Evolutionary conservation across 306 rosid species (phyloP), one percentile per base, ranked within the genome.

Genomic region (Rubus idaeus): DNA sequence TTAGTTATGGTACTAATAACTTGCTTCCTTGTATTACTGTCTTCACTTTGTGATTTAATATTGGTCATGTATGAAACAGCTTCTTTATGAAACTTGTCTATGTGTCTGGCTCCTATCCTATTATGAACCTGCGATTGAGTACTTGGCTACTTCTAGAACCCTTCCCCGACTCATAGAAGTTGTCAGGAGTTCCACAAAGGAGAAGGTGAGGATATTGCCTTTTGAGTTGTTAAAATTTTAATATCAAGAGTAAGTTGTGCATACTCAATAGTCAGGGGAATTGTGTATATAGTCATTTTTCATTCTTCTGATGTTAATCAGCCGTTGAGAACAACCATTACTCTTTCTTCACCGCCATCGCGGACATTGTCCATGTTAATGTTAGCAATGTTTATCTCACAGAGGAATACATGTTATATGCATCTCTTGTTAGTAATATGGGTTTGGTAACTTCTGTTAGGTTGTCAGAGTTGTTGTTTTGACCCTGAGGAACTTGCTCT

Each of bases 401-500:
- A 46, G 81, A 75, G 66, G 47, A 64, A 57, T 46, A 51, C 26
- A 56, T 83, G 67, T 37, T 18, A 52, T 10, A 62, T 55, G 14
- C 53, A 39, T 66, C 76, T 79, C 73, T 77, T 77, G 65, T 74
- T 78, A 42, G 10, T 78, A 70, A 50, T 75, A 18, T 68, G 78
- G 79, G 75, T 62, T 77, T 83, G 77, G 70, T 41, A 69, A 64
- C 76, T 78, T 79, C 71, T 92, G 78, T 50, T 81, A 95, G 99
- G 99, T 96, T 86, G 99, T 96, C 75, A 87, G 99, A 86, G 99
- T 96, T 68, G 93, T 96, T 87, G 93, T 87, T 82, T 85, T 88
- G 87, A 96, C 94, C 77, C 83, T 96, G 52, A 89, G 88, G 85
- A 96, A 96, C 88, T 81, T 96, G 90, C 87, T 92, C 80, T 81